Evolutionary conservation across 495 filamentous ascomycete genomes (phyloP).

Genomic region (Paragyromitra xinjiangensis): DNA sequence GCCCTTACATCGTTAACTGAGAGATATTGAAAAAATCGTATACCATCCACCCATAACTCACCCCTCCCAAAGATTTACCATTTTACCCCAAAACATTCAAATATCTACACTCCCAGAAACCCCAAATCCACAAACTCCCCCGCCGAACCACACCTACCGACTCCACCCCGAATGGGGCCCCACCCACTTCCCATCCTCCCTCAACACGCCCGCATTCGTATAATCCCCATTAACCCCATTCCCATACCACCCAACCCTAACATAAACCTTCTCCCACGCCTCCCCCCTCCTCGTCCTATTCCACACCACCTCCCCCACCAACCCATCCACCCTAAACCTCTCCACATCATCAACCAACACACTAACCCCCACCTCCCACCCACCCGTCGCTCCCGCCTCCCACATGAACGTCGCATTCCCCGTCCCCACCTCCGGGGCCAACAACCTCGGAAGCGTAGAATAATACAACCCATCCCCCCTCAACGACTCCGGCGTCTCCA

Average conservation of each 20-base stretch:
- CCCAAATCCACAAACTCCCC: background rate
- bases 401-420: slow-evolving; percentile 67
- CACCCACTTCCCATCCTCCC: slow-evolving; percentile 72
- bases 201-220: slow-evolving; percentile 82
- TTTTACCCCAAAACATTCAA: background rate
- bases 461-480: slow-evolving; percentile 75
- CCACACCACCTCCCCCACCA: slow-evolving; percentile 56
- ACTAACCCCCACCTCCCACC: slow-evolving; percentile 81
- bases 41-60: too few relatives aligned
- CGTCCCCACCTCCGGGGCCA: slow-evolving; percentile 61
- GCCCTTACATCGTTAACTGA: too few relatives aligned
- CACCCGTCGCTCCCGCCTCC: slow-evolving; percentile 61
- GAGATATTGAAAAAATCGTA: too few relatives aligned
- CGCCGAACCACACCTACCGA: background rate
- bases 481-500: slow-evolving; percentile 81
- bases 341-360: slow-evolving; percentile 96
- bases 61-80: background rate
- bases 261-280: slow-evolving; percentile 62
- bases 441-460: slow-evolving; percentile 72
- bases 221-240: slow-evolving; percentile 75
- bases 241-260: slow-evolving; percentile 70
- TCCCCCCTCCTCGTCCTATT: slow-evolving; percentile 61
- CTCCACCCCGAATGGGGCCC: slow-evolving; percentile 62
- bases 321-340: slow-evolving; percentile 62
- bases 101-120: background rate